Conservation (phyloP, 1,284 basidiomycete genomes). For the Coniferiporia weirii region DNA sequence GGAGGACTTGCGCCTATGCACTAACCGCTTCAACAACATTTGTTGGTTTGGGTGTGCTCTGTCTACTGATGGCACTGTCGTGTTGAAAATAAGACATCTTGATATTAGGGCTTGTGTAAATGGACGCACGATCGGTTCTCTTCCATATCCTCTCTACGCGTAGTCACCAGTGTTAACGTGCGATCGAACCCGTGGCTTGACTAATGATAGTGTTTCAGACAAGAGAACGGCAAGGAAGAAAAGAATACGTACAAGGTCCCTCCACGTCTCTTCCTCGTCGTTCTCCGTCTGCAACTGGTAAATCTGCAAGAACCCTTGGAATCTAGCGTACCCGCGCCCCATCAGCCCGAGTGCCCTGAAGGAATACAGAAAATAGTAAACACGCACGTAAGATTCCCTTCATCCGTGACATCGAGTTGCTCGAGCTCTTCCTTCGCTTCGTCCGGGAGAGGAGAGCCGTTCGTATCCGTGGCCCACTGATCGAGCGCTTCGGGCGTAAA, state of each 20-base stretch:
- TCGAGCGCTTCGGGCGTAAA: conserved; percentile 57
- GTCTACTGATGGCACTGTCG: background rate
- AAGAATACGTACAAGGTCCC: conserved; percentile 53
- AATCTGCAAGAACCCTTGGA: conserved; percentile 73
- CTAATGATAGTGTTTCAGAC: conserved; percentile 31
- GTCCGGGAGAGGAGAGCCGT: conserved; percentile 64
- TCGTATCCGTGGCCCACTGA: conserved; percentile 70
- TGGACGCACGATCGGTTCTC: conserved; percentile 8
- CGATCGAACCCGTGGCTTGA: conserved; percentile 72
- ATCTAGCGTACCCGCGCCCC: conserved; percentile 33
- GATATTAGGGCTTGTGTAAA: background rate
- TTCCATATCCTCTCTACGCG: conserved; percentile 48
- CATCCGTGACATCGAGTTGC: conserved; percentile 67
- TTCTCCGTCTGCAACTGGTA: conserved; percentile 78
- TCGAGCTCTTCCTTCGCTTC: conserved; percentile 76
- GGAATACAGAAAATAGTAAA: no score
- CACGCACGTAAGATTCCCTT: conserved; percentile 68
- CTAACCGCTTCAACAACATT: background rate
- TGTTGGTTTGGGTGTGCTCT: background rate
- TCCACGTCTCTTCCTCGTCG: conserved; percentile 79
- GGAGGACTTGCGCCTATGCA: background rate
- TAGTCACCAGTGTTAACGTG: conserved; percentile 52
- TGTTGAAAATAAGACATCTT: background rate
- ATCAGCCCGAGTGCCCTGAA: background rate
- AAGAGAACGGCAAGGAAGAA: conserved; percentile 12